Conservation (phyloP, 2,329 filamentous ascomycete species). For the Pseudogymnoascus sp. region DNA sequence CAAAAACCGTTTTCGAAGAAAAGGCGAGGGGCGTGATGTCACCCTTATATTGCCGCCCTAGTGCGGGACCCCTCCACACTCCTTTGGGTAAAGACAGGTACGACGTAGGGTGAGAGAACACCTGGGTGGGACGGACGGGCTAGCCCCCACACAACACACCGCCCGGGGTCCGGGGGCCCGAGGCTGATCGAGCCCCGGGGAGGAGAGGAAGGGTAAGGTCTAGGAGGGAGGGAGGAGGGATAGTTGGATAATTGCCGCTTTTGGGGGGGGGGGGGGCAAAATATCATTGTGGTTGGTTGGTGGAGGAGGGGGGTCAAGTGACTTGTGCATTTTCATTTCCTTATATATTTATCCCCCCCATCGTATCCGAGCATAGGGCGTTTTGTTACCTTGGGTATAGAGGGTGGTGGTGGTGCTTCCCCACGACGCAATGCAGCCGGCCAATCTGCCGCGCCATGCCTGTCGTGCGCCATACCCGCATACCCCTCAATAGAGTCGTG, state of each 20-base stretch:
- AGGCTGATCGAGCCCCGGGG: neutral
- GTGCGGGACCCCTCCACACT: neutral
- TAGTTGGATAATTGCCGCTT: neutral
- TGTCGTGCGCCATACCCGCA: neutral
- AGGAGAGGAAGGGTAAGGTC: neutral
- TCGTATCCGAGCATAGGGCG: neutral
- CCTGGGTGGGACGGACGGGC: neutral
- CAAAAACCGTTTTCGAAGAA: neutral
- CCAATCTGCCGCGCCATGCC: neutral
- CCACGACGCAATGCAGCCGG: neutral
- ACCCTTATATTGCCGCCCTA: neutral
- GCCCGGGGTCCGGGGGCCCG: neutral
- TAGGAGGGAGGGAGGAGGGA: neutral
- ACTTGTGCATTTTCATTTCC: neutral
- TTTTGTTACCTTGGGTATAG: neutral
- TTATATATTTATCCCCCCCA: neutral
- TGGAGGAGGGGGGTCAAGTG: neutral
- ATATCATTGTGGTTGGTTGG: neutral
- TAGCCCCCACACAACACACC: neutral
- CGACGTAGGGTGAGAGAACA: neutral
- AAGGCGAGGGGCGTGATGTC: neutral
- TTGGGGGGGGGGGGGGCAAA: neutral
- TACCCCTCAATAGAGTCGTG: neutral
- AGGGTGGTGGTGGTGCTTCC: neutral
- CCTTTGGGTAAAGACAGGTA: neutral